Conservation (phyloP, 768 basidiomycete species). For the Exidia glandulosa region DNA sequence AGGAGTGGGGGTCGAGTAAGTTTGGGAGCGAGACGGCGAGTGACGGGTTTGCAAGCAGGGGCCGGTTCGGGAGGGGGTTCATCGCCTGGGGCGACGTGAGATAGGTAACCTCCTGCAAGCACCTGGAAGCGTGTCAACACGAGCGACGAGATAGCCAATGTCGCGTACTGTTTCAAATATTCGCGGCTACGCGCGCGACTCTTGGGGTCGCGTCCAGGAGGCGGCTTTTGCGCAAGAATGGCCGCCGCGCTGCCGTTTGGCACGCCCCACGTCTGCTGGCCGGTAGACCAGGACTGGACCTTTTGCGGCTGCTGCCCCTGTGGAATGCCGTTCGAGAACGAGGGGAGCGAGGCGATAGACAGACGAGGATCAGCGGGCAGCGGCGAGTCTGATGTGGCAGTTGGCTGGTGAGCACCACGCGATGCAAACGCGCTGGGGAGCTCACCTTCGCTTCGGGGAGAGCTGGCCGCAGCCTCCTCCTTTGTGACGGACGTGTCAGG, state of each 20-base stretch:
- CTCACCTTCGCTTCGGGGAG: slow-evolving; percentile 74
- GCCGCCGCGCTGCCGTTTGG: slow-evolving; percentile 34
- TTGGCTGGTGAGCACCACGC: slow-evolving; percentile 8
- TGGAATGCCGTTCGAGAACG: slow-evolving; percentile 44
- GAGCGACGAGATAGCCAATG: slow-evolving; percentile 2
- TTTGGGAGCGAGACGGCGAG: slow-evolving; percentile 59
- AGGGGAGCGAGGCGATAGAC: slow-evolving; percentile 17
- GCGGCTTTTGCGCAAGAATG: slow-evolving; percentile 48
- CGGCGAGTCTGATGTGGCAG: slow-evolving; percentile 47
- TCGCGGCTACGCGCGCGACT: slow-evolving; percentile 89
- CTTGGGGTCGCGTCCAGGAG: slow-evolving; percentile 85
- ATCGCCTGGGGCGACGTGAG: slow-evolving; percentile 93
- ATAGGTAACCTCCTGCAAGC: slow-evolving; percentile 96
- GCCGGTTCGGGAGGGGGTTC: slow-evolving; percentile 89
- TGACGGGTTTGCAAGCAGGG: slow-evolving; percentile 55
- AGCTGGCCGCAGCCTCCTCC: slow-evolving; percentile 70
- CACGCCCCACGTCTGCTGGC: slow-evolving; percentile 10
- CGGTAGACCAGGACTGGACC: slow-evolving; percentile 25
- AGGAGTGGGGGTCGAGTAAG: slow-evolving; percentile 60
- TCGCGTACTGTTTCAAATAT: slow-evolving; percentile 86
- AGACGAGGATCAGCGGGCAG: slow-evolving; percentile 52
- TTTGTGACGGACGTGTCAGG: slow-evolving; percentile 64
- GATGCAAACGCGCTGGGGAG: neutral
- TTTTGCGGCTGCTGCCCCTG: slow-evolving; percentile 40
- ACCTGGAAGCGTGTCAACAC: slow-evolving; percentile 36